A percentile compares a stretch with the other conserved stretches of the same genome.
These are phyloP conservation scores for Penicillium sp. DNA, from an alignment of 2,329 filamentous ascomycete species.

Conservation along the genomic window DNA sequence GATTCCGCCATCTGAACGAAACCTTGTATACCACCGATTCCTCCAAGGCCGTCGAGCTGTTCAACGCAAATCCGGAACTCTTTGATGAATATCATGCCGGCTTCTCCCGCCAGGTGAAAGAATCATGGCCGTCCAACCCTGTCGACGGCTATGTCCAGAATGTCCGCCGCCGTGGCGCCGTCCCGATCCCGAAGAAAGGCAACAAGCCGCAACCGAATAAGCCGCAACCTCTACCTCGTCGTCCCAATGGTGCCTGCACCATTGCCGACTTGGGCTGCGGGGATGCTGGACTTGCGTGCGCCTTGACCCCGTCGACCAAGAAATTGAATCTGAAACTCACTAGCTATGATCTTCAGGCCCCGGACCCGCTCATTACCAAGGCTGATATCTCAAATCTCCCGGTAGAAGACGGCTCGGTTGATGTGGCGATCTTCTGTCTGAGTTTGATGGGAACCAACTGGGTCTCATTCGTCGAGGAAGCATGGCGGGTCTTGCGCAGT, in stretches of 20 bases:
- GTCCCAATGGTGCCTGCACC: constrained; percentile 60
- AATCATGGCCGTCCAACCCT: constrained; percentile 89
- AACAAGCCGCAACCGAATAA: constrained; percentile 28
- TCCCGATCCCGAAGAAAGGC: constrained; percentile 41
- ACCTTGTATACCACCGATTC: constrained; percentile 92
- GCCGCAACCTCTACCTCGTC: constrained; percentile 59
- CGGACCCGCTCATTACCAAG: constrained; percentile 69
- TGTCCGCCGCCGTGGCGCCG: constrained; percentile 61
- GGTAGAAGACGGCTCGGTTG: constrained; percentile 65
- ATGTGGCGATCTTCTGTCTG: constrained; percentile 90
- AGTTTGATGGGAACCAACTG: constrained; percentile 99
- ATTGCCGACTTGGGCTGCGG: constrained; percentile 93
- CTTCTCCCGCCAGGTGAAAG: constrained; percentile 88
- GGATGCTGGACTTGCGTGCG: constrained; percentile 72
- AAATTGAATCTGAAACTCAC: constrained; percentile 67
- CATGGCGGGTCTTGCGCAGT: constrained; percentile 82
- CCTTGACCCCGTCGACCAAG: constrained; percentile 55
- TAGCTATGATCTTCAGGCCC: constrained; percentile 81
- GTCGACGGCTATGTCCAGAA: constrained; percentile 77
- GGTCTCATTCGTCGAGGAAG: constrained; percentile 93
- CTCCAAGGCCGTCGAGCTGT: constrained; percentile 71
- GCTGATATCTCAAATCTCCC: constrained; percentile 86
- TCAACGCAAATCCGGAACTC: constrained; percentile 80
- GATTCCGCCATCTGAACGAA: constrained; percentile 96
- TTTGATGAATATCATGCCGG: constrained; percentile 95